Evolutionary conservation across 306 rosid species (phyloP).

Genomic region (Mimosa bimucronata): DNA sequence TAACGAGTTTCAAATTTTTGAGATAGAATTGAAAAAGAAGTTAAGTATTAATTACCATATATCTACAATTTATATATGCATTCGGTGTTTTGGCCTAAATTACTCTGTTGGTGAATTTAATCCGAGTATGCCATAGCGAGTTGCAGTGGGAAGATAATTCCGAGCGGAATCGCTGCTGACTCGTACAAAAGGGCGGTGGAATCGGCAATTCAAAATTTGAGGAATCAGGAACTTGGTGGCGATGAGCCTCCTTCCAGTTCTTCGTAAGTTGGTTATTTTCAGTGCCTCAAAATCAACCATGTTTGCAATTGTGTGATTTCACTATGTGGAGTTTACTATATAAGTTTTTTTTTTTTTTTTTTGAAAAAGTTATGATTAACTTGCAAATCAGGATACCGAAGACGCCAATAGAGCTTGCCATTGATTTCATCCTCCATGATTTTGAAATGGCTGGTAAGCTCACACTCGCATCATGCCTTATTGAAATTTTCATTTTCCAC

Average conservation of each 20-base stretch:
- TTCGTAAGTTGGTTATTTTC: slow-evolving; percentile 35
- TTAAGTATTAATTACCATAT: background rate
- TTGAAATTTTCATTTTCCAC: slow-evolving; percentile 7
- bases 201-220: slow-evolving; percentile 58
- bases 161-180: slow-evolving; percentile 68
- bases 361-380: background rate
- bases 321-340: background rate
- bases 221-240: slow-evolving; percentile 44
- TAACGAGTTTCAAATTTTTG: no score
- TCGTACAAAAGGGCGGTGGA: slow-evolving; percentile 76
- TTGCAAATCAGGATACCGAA: slow-evolving; percentile 33
- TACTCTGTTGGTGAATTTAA: background rate
- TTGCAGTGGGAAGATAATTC: slow-evolving; percentile 64
- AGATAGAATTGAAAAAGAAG: background rate
- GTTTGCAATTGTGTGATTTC: background rate
- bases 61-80: background rate
- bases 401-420: slow-evolving; percentile 66
- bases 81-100: background rate
- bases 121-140: background rate
- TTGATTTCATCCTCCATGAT: slow-evolving; percentile 77
- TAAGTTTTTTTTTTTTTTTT: background rate
- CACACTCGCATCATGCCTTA: slow-evolving; percentile 9
- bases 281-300: background rate
- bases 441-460: slow-evolving; percentile 86
- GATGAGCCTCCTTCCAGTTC: slow-evolving; percentile 46